These are phyloP conservation scores for Artemisia argyi DNA, from an alignment of 129 eudicot genomes.

Conservation along the genomic window DNA sequence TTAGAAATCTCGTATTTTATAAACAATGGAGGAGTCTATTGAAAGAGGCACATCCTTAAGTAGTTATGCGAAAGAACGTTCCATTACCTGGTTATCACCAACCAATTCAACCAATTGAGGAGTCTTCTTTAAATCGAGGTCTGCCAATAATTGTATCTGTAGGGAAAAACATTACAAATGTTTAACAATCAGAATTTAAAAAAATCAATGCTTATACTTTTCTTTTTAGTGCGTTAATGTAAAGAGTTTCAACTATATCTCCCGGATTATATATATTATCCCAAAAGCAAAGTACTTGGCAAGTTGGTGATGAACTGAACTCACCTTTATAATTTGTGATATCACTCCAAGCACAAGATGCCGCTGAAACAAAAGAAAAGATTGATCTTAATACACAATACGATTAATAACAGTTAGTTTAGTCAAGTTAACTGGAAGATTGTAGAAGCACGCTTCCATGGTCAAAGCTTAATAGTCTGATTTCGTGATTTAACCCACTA, in stretches of 20 bases:
- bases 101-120: constrained; percentile 92
- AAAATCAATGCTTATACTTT: no score
- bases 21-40: not conserved
- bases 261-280: not conserved
- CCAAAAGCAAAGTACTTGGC: constrained; percentile 1
- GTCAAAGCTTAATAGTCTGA: no score
- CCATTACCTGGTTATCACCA: constrained; percentile 74
- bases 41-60: not conserved
- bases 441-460: not conserved
- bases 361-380: constrained; percentile 61
- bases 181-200: constrained; percentile 1
- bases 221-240: not conserved
- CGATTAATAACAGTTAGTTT: not conserved
- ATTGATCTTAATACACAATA: not conserved
- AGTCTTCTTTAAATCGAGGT: constrained; percentile 89
- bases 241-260: not conserved
- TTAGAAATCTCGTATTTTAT: constrained; percentile 3
- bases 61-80: constrained; percentile 1
- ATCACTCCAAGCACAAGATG: constrained; percentile 98
- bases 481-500: no score
- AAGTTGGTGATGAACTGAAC: constrained; percentile 17
- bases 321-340: constrained; percentile 93
- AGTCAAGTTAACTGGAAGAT: constrained; percentile 6
- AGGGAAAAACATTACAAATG: constrained; percentile 16
- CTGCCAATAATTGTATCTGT: constrained; percentile 91